Base-by-base conservation (phyloP, 2,329 filamentous ascomycete species). In the Orbilia oligospora region DNA sequence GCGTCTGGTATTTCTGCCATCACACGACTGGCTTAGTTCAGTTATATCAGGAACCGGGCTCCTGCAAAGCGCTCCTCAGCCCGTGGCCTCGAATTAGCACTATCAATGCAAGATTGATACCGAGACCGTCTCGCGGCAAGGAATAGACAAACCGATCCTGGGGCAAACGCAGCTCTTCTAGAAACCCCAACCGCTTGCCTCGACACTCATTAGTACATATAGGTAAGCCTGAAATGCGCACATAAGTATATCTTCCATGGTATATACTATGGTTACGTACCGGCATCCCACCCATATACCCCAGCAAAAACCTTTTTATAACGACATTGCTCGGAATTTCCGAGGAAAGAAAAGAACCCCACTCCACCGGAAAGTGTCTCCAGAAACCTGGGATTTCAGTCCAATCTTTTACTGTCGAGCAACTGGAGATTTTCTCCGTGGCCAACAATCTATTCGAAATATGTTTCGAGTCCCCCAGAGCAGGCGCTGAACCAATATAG, bases 351-450 rank as follows among this genome's bases (percentile, higher is more conserved):
- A 69, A 46, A 30, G 27, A 56, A 75, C 71, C 71, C 64, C 71
- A 75, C 64, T 46, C 64, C 22, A 38, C n/a, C 33, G 18, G 48
- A 46, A 56, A 49, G 41, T 68, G 53, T 64, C 49, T 53, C 49
- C 20, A 65, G 53, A 48, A 27, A 20, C 44, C n/a, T 58, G 18
- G 18, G 38, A 66, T 12, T 18, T 30, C 41, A 27, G 56, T 20
- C 14, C 36, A 27, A 18, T 56, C 27, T 48, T 66, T 27, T 71
- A 44, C 41, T 6, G 20, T 67, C 1, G 63, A 58, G 66, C 33
- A 27, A 38, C 44, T 76, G 75, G 75, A 78, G 75, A 78, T 69
- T 69, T 78, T 72, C 68, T 78, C 75, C 75, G 75, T 30, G 56
- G 72, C 66, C 33, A 53, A 44, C 64, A 18, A 9, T 12, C 36